Evolutionary conservation across 2,329 filamentous ascomycete species (phyloP), one percentile per base, ranked within the genome.

Genomic region (Neoscytalidium dimidiatum): DNA sequence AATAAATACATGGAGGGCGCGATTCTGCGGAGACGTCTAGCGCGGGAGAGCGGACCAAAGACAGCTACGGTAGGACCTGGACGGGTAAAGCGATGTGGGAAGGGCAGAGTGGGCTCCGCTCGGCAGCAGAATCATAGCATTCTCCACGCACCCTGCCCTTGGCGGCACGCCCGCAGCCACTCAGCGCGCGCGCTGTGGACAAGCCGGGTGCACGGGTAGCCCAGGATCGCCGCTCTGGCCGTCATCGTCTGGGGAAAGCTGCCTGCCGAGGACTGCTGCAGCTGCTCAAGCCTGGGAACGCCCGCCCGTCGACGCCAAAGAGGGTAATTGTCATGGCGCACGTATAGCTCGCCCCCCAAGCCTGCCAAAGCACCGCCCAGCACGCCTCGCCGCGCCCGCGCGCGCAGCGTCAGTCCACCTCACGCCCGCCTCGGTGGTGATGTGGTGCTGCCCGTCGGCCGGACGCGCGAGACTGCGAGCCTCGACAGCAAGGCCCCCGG

Each of bases 201-300:
- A 23, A 33, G 51, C 52, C 51, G 62, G 62, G 43, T 52, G 62
- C 62, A 64, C 43, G 51, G 60, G 46, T n/a, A 62, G 46, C 60
- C 46, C 57, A 28, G 49, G 51, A 64, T 64, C 62, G 62, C 51
- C 62, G 41, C 28, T 57, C 49, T 48, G 33, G 52, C 62, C 51
- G 41, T 49, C 62, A 64, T 49, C 58, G 51, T 64, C 62, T 58
- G 62, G 62, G 62, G 62, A 64, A 64, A 41, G 52, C 23, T 33
- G 52, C 31, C 44, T 64, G 62, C 62, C 51, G 52, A 64, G 52
- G 21, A 35, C 14, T 31, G 56, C 38, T 31, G 56, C 56, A 60
- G 38, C 38, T 21, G 8, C 21, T 2, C 19, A 2, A 11, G 23
- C n/a, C 46, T 7, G 28, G 26, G 17, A 43, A n/a, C 38, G 11